Conservation (phyloP, 2,329 filamentous ascomycete genomes). For the Berkeleyomyces rouxiae region DNA sequence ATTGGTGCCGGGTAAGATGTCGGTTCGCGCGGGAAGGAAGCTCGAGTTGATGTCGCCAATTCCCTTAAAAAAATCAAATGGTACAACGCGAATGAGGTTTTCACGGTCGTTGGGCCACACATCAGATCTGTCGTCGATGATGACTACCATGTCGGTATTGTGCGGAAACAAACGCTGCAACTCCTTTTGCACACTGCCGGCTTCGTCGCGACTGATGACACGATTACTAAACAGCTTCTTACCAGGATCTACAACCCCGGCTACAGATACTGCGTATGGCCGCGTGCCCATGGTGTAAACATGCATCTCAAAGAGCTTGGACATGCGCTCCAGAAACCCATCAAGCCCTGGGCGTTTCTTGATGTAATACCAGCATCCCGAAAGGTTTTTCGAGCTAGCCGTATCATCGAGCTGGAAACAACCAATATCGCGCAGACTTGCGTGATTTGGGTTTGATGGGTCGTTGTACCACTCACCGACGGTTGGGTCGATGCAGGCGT, state of each 20-base stretch:
- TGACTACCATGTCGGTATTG: conserved; percentile 97
- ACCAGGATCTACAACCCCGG: conserved; percentile 80
- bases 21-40: conserved; percentile 67
- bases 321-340: conserved; percentile 62
- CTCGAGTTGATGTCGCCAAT: conserved; percentile 98
- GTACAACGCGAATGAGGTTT: conserved; percentile 85
- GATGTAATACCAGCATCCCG: conserved; percentile 92
- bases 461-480: conserved; percentile 92
- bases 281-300: conserved; percentile 99
- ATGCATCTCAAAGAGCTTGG: conserved; percentile 79
- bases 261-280: conserved; percentile 86
- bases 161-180: conserved; percentile 84
- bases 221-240: conserved; percentile 82
- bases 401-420: conserved; percentile 84
- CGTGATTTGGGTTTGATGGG: conserved; percentile 73
- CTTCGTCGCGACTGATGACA: conserved; percentile 92
- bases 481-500: conserved; percentile 92
- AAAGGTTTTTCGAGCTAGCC: conserved; percentile 45
- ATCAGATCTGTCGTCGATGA: conserved; percentile 92
- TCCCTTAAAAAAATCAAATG: conserved; percentile 95
- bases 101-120: conserved; percentile 84
- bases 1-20: conserved; percentile 25
- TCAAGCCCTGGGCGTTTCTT: conserved; percentile 81
- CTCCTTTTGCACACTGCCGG: conserved; percentile 83
- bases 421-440: conserved; percentile 74